phyloP scores from a whole-genome alignment of 2,329 filamentous ascomycete genomes.

The Allantophomopsis cytisporea region DNA sequence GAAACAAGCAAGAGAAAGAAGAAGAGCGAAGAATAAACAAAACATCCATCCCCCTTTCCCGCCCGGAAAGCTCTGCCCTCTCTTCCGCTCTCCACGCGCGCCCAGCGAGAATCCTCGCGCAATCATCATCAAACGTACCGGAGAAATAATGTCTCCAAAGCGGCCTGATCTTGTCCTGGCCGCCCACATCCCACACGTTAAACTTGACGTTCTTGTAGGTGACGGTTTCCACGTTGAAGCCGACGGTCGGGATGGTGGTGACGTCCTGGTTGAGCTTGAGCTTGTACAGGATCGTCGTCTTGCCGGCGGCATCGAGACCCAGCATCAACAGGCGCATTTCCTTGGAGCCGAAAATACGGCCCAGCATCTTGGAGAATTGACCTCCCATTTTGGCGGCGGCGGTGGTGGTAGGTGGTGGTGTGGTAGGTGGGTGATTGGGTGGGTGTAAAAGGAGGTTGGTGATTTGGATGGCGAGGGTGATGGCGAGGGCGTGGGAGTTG shows the following conservation, averaged over 20 bases:
- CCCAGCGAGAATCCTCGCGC: no score
- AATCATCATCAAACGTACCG: conserved; percentile 30
- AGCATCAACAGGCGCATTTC: conserved; percentile 99
- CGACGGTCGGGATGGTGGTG: conserved; percentile 95
- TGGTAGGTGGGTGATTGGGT: no score
- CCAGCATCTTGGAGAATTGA: conserved; percentile 90
- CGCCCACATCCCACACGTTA: conserved; percentile 98
- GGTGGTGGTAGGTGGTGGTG: no score
- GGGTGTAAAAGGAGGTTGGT: no score
- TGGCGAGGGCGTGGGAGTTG: no score
- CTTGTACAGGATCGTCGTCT: conserved; percentile 99
- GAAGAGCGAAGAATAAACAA: no score
- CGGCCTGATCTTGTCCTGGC: conserved; percentile 96
- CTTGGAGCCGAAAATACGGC: conserved; percentile 97
- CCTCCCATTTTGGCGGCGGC: conserved; percentile 60
- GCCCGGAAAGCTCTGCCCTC: no score
- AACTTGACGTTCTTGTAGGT: conserved; percentile 99
- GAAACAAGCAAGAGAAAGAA: no score
- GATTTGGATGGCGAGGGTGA: no score
- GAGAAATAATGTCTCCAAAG: conserved; percentile 97
- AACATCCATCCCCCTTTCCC: no score
- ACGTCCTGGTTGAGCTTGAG: conserved; percentile 97
- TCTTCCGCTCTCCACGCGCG: no score
- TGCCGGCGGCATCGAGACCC: conserved; percentile 92
- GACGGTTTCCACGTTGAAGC: conserved; percentile 98